Base-by-base conservation (phyloP, 1,139 yeast genomes). In the Sugiyamaella paludigena region DNA sequence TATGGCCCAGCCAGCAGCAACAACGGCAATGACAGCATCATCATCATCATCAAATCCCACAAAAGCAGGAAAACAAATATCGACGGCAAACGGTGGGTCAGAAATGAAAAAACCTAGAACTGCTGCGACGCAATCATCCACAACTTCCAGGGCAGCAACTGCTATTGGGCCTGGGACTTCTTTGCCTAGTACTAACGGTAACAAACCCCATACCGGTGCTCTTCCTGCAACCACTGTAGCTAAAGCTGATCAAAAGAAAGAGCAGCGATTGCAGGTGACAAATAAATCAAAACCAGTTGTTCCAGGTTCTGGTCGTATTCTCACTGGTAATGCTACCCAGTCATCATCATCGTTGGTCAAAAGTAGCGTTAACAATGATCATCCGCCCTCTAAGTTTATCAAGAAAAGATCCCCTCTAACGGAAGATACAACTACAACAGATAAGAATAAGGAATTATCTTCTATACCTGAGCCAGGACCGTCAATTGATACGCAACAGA, bases 101-200 rank as follows among this genome's bases (percentile, higher is more conserved):
- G 24, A 19, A 5, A 19, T 5, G 24, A 19, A 19, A 19, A 19
- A 26, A 9, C 36, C 40, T 10, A 36, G 24, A 10, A 13, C 12
- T 16, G 10, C 47, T 8, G 12, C 37, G 13, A 15, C 33, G 13
- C 11, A 16, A 6, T 13, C 6, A 16, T 26, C 36, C 16, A 19
- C 26, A 8, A 10, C 33, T 16, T 10, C 42, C n/a, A 11, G 36
- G n/a, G 13, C 16, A 19, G 26, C 37, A 8, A 13, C 31, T 24
- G 15, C 36, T 10, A 40, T 31, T 12, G 50, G 51, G 9, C 52
- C 54, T 2, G 51, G 51, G 4, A 45, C 51, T 11, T 48, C 56
- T 19, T 48, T 53, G 7, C 48, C 35, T 16, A 31, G 31, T 5
- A 19, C 24, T 19, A 19, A 15, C 34, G 16, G n/a, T 16, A 11